Base-by-base conservation (phyloP, 345 rosid genomes). In the Litchi chinensis region DNA sequence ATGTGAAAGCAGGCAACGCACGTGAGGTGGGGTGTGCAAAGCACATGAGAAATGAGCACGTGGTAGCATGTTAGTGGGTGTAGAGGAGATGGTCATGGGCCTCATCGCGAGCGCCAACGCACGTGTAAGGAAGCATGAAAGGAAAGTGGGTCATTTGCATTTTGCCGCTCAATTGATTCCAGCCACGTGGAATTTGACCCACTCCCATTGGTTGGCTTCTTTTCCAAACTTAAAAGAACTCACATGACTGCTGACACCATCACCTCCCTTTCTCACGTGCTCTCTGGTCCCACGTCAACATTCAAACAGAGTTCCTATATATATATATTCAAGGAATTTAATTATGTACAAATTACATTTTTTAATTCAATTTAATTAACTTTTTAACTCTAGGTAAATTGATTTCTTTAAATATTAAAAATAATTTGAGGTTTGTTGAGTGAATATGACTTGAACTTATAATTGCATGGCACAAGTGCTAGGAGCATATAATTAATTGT, bases 211-310 rank as follows among this genome's bases (percentile, higher is more conserved):
- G 65, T 74, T 67, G 44, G 16, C 26, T 24, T 74, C 62, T 18
- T 44, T 54, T 37, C 11, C 9, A 63, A 71, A 62, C 32, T 40
- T 37, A 43, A 22, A 64, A 57, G 41, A n/a, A 18, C 69, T 88
- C 95, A 91, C 95, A 86, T 89, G 93, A 77, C 82, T 62, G 85
- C 93, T 86, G 95, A 91, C 91, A 89, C 16, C 56, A 60, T 72
- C 78, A 68, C 86, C 76, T 62, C 88, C 88, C 88, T 79, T 69
- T 82, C 80, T 85, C 95, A 88, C 91, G 93, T 91, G 95, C 87
- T 82, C 28, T 21, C 5, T 71, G 84, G 89, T 39, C 88, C 89
- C 83, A 19, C 52, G 0, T 11, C 19, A 72, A 22, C 41, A 16
- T 70, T 24, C 7, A 1, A 18, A 43, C 9, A 21, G 64, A 26